Evolutionary conservation across 257 asterid species (phyloP).

Genomic region (Gentiana dahurica): DNA sequence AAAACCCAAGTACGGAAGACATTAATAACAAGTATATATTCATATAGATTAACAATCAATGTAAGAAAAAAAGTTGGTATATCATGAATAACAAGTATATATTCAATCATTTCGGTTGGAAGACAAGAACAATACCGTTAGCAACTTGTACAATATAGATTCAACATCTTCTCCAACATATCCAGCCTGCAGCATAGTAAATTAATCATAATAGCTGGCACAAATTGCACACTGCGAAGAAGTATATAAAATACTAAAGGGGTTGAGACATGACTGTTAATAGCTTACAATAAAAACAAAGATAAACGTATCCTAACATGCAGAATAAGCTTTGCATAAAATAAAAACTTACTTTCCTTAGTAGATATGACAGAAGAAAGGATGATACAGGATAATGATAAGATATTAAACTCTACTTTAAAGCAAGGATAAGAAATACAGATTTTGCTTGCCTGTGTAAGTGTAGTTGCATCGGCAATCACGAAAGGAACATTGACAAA

Average conservation of each 20-base stretch:
- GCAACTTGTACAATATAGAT: conserved; percentile 82
- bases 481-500: conserved; percentile 94
- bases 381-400: background rate
- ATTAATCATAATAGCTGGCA: conserved; percentile 7
- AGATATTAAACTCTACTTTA: background rate
- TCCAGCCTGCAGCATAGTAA: conserved; percentile 68
- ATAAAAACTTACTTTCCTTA: background rate
- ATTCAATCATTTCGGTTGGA: background rate
- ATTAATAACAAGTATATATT: too few relatives aligned
- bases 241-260: background rate
- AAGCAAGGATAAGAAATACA: background rate
- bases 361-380: background rate
- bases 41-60: too few relatives aligned
- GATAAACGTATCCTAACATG: background rate
- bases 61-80: background rate
- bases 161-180: conserved; percentile 97
- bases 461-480: conserved; percentile 84
- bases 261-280: background rate
- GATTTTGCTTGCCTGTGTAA: conserved; percentile 62
- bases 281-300: background rate
- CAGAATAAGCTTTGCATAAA: background rate
- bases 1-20: background rate
- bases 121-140: conserved; percentile 32
- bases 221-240: background rate
- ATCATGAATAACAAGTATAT: background rate